These are phyloP conservation scores for Phytophthora fragariae DNA, from an alignment of 352 stramenopile species.

Conservation along the genomic window DNA sequence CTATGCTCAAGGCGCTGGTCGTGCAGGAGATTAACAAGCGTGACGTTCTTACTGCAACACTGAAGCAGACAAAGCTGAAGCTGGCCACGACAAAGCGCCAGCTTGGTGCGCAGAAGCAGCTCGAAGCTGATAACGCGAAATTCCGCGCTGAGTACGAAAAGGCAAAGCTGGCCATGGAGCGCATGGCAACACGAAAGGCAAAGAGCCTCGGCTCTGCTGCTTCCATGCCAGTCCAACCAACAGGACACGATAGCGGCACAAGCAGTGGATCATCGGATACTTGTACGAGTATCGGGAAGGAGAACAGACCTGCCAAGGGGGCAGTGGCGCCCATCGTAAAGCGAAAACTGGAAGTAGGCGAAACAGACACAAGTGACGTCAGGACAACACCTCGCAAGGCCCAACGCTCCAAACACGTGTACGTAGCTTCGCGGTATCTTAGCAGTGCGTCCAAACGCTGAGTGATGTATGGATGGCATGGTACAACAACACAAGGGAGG, in stretches of 20 bases:
- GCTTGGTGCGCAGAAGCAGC: conserved; percentile 44
- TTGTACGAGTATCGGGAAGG: conserved; percentile 17
- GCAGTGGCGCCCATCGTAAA: conserved; percentile 23
- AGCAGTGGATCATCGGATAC: conserved; percentile 22
- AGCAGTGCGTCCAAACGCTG: conserved; percentile 44
- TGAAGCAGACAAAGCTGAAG: conserved; percentile 42
- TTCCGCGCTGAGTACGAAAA: conserved; percentile 73
- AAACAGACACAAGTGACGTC: conserved; percentile 20
- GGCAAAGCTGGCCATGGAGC: conserved; percentile 72
- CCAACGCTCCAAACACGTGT: conserved; percentile 49
- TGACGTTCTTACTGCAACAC: conserved; percentile 26
- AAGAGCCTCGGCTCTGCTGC: conserved; percentile 28
- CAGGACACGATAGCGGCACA: conserved; percentile 9
- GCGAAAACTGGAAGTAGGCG: conserved; percentile 21
- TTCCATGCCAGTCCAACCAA: conserved; percentile 16
- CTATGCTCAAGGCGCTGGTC: conserved; percentile 49
- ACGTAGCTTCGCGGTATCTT: conserved; percentile 57
- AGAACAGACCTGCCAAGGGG: conserved; percentile 9
- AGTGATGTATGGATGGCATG: background rate
- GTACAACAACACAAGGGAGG: conserved; percentile 7
- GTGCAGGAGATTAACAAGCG: conserved; percentile 45
- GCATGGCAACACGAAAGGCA: conserved; percentile 47
- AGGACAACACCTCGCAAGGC: conserved; percentile 40
- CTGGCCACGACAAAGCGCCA: conserved; percentile 49
- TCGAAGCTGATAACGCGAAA: conserved; percentile 57